A percentile compares a stretch with the other conserved stretches of the same genome.
These are phyloP conservation scores for Eryngium alpinum DNA, from an alignment of 140 eudicot genomes.

Conservation along the genomic window DNA sequence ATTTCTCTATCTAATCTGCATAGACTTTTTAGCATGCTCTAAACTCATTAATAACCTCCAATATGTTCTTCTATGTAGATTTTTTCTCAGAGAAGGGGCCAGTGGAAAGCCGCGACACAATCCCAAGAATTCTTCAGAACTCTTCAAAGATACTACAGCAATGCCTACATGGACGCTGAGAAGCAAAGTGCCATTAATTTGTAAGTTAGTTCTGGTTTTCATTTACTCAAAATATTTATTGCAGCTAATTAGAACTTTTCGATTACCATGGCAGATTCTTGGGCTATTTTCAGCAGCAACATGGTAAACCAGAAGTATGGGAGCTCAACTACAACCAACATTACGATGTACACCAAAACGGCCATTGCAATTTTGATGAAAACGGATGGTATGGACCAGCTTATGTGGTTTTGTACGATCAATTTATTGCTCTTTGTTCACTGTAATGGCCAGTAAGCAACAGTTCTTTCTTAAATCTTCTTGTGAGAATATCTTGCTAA, in stretches of 20 bases:
- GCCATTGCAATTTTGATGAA: slow-evolving; percentile 30
- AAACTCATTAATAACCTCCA: not conserved
- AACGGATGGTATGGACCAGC: slow-evolving; percentile 42
- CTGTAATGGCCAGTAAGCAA: not conserved
- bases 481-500: not conserved
- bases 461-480: not conserved
- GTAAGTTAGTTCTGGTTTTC: slow-evolving; percentile 33
- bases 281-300: slow-evolving; percentile 67
- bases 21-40: not conserved
- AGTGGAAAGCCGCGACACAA: slow-evolving; percentile 86
- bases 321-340: slow-evolving; percentile 54
- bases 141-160: slow-evolving; percentile 76
- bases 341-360: slow-evolving; percentile 42
- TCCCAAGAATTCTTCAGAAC: slow-evolving; percentile 90
- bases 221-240: not conserved
- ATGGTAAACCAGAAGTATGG: slow-evolving; percentile 61
- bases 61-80: slow-evolving; percentile 11
- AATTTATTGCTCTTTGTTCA: not conserved
- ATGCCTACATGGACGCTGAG: slow-evolving; percentile 86
- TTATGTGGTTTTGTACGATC: not conserved
- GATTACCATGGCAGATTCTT: slow-evolving; percentile 45
- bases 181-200: slow-evolving; percentile 85
- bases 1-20: not conserved
- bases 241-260: not conserved
- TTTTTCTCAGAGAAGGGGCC: slow-evolving; percentile 64